A percentile compares a stretch with the other conserved stretches of the same genome.
Evolutionary conservation across 768 basidiomycete species (phyloP).

Genomic region (Leccinellum luteum): DNA sequence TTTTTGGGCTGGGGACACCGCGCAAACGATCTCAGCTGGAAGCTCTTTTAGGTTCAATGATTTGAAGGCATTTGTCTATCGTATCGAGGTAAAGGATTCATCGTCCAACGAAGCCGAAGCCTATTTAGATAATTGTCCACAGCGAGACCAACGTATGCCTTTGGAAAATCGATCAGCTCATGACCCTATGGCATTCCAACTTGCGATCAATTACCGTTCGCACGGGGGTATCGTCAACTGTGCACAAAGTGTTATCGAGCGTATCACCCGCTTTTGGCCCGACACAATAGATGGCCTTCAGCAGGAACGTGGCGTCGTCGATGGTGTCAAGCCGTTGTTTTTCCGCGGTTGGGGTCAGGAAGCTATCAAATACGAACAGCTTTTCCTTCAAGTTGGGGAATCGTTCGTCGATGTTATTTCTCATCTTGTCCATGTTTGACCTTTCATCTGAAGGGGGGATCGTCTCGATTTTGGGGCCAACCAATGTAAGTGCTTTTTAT

Average conservation of each 20-base stretch:
- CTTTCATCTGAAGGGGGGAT: conserved; percentile 35
- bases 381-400: conserved; percentile 51
- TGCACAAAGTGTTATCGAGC: conserved; percentile 61
- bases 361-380: conserved; percentile 49
- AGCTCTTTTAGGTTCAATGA: conserved; percentile 73
- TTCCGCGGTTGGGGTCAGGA: conserved; percentile 47
- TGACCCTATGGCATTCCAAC: conserved; percentile 47
- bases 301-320: conserved; percentile 53
- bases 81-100: conserved; percentile 49
- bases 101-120: neutral
- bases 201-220: conserved; percentile 66
- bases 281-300: conserved; percentile 58
- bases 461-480: conserved; percentile 60
- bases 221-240: conserved; percentile 75
- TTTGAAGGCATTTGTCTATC: conserved; percentile 62
- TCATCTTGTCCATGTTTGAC: conserved; percentile 6
- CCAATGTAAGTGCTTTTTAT: conserved; percentile 48
- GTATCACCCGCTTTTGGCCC: conserved; percentile 62
- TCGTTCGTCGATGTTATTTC: conserved; percentile 33
- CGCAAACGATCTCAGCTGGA: conserved; percentile 73
- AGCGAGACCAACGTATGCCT: conserved; percentile 23
- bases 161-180: conserved; percentile 14
- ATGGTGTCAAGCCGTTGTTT: conserved; percentile 57
- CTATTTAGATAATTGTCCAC: neutral
- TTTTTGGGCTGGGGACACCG: conserved; percentile 81